Evolutionary conservation across 1,284 basidiomycete species (phyloP).

Genomic region (Gastroboletus turbinatus): DNA sequence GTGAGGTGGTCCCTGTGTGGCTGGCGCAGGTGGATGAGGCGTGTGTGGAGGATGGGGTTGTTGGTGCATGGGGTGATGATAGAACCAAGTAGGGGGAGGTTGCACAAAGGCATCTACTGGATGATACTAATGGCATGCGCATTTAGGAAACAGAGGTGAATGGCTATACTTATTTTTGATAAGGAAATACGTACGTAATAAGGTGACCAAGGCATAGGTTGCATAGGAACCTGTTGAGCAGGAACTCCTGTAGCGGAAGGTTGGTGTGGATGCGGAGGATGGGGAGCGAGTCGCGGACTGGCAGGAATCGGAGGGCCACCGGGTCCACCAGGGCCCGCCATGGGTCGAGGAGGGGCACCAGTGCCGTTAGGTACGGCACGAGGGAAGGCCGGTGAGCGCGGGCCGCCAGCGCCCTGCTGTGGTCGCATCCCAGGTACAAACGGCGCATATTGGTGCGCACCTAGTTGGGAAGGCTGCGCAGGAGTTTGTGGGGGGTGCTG

Average conservation of each 20-base stretch:
- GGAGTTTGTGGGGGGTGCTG: slow-evolving; percentile 43
- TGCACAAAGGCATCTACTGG: slow-evolving; percentile 27
- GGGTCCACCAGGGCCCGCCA: slow-evolving; percentile 51
- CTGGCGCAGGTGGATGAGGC: slow-evolving; percentile 27
- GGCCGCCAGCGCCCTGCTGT: slow-evolving; percentile 46
- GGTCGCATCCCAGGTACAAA: slow-evolving; percentile 47
- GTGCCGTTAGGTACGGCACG: slow-evolving; percentile 63
- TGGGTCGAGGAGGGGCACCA: slow-evolving; percentile 55
- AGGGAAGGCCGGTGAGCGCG: slow-evolving; percentile 64
- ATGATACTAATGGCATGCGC: slow-evolving; percentile 21
- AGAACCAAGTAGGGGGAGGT: slow-evolving; percentile 27
- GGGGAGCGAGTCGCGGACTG: slow-evolving; percentile 66
- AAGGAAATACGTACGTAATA: slow-evolving; percentile 44
- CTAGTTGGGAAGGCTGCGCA: slow-evolving; percentile 45
- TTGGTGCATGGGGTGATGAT: slow-evolving; percentile 40
- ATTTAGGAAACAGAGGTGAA: slow-evolving; percentile 14
- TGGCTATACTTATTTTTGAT: slow-evolving; percentile 26
- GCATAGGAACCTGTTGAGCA: slow-evolving; percentile 42
- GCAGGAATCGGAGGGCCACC: slow-evolving; percentile 53
- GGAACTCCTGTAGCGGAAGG: slow-evolving; percentile 49
- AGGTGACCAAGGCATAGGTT: slow-evolving; percentile 29
- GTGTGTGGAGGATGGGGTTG: slow-evolving; percentile 38
- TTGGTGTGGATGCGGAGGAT: slow-evolving; percentile 47
- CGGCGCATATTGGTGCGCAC: slow-evolving; percentile 43
- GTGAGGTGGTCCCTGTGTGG: slow-evolving; percentile 42